A percentile compares a stretch with the other conserved stretches of the same genome.
These are phyloP conservation scores for Purshia tridentata DNA, from an alignment of 306 rosid species.

Conservation along the genomic window DNA sequence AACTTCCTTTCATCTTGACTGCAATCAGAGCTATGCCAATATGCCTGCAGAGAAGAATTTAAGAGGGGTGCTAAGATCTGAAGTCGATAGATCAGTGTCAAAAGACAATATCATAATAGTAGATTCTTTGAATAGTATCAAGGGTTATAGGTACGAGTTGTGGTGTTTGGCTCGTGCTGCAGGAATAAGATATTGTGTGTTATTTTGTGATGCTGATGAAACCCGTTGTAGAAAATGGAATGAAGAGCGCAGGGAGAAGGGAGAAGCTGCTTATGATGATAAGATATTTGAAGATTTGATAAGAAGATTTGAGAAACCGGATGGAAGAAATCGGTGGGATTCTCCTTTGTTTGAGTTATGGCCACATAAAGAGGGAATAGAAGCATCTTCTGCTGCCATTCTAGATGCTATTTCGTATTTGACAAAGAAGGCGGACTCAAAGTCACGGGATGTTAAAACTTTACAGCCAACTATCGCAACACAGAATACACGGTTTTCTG, in stretches of 20 bases:
- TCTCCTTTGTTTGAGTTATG: conserved; percentile 83
- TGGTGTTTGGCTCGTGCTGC: conserved; percentile 98
- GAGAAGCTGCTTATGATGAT: conserved; percentile 57
- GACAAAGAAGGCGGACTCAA: conserved; percentile 73
- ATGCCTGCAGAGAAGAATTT: conserved; percentile 91
- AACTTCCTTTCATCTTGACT: conserved; percentile 72
- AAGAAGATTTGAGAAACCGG: conserved; percentile 85
- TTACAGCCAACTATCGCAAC: conserved; percentile 95
- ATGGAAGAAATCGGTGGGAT: conserved; percentile 91
- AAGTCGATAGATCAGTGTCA: conserved; percentile 82
- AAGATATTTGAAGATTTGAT: conserved; percentile 74
- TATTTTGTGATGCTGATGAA: conserved; percentile 76
- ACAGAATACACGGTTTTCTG: conserved; percentile 57
- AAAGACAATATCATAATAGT: conserved; percentile 66
- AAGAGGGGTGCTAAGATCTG: conserved; percentile 87
- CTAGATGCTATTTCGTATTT: conserved; percentile 58
- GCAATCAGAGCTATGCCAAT: conserved; percentile 77
- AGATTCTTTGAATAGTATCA: conserved; percentile 85
- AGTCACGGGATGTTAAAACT: conserved; percentile 74
- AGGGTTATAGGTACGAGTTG: conserved; percentile 89
- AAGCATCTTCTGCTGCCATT: conserved; percentile 57
- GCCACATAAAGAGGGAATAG: conserved; percentile 64
- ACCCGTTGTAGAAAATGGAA: conserved; percentile 74
- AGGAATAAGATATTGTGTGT: conserved; percentile 79
- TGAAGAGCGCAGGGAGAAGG: conserved; percentile 66